Evolutionary conservation across 2,329 filamentous ascomycete genomes (phyloP).

Genomic region (Colletotrichum sp.): DNA sequence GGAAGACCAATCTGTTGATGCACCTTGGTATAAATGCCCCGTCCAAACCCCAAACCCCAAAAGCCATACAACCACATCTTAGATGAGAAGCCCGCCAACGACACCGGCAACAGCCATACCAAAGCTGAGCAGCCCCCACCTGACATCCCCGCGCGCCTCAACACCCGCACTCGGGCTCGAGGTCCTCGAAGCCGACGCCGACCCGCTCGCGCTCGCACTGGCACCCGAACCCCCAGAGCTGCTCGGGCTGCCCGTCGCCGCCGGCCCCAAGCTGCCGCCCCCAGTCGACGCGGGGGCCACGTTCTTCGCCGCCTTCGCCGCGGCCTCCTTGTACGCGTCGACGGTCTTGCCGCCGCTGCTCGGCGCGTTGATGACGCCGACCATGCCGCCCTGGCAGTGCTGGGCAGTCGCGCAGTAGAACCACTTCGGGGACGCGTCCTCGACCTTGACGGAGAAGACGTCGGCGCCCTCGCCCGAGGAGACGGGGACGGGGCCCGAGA

Average conservation of each 20-base stretch:
- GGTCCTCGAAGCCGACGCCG: background rate
- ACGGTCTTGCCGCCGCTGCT: background rate
- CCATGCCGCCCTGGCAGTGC: constrained; percentile 68
- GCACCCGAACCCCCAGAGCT: background rate
- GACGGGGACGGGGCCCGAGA: constrained; percentile 47
- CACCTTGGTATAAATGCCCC: background rate
- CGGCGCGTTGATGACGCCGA: constrained; percentile 44
- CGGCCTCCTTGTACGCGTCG: background rate
- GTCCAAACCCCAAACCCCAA: background rate
- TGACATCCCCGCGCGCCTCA: constrained; percentile 8
- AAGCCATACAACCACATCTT: background rate
- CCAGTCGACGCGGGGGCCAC: constrained; percentile 12
- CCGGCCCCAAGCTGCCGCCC: constrained; percentile 15
- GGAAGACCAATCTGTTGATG: background rate
- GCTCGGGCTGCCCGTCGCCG: background rate
- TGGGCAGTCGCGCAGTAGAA: constrained; percentile 64
- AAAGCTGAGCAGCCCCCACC: constrained; percentile 15
- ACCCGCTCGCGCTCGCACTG: background rate
- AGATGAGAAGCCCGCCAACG: constrained; percentile 16
- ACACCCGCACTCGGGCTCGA: constrained; percentile 5
- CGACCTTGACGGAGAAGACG: constrained; percentile 23
- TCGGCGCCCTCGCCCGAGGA: constrained; percentile 23
- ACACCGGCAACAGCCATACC: constrained; percentile 15
- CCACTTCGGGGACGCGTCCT: constrained; percentile 63
- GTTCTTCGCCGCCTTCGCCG: constrained; percentile 12